A percentile compares a stretch with the other conserved stretches of the same genome.
Evolutionary conservation across 2,329 filamentous ascomycete species (phyloP).

Genomic region (Stemphylium lycopersici): DNA sequence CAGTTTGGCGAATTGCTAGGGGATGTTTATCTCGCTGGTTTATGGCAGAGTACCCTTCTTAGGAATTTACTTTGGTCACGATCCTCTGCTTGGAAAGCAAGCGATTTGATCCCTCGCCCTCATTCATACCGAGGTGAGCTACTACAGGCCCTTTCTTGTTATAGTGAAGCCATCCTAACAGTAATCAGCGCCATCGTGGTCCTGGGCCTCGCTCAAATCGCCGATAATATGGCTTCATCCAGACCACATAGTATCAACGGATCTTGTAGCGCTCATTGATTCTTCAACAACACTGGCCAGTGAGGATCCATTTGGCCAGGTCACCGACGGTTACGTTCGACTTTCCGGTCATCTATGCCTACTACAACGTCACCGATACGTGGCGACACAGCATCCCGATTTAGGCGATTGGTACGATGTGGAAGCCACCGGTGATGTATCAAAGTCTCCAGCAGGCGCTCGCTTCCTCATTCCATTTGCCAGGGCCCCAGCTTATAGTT

Average conservation of each 20-base stretch:
- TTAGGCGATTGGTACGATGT: neutral
- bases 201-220: neutral
- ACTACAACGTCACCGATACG: neutral
- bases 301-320: neutral
- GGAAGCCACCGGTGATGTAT: neutral
- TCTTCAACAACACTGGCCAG: neutral
- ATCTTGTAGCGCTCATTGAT: neutral
- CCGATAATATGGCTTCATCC: neutral
- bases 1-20: neutral
- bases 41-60: neutral
- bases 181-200: conserved; percentile 2
- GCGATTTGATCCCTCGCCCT: neutral
- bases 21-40: neutral
- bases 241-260: too few relatives aligned
- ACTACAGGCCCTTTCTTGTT: neutral
- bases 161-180: neutral
- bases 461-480: too few relatives aligned
- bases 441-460: too few relatives aligned
- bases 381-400: neutral
- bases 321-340: neutral
- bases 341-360: neutral
- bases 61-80: neutral
- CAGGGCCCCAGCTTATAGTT: too few relatives aligned
- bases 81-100: too few relatives aligned
- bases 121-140: neutral